phyloP scores from a whole-genome alignment of 1,284 basidiomycete species.

The Binderoboletus segoi region DNA sequence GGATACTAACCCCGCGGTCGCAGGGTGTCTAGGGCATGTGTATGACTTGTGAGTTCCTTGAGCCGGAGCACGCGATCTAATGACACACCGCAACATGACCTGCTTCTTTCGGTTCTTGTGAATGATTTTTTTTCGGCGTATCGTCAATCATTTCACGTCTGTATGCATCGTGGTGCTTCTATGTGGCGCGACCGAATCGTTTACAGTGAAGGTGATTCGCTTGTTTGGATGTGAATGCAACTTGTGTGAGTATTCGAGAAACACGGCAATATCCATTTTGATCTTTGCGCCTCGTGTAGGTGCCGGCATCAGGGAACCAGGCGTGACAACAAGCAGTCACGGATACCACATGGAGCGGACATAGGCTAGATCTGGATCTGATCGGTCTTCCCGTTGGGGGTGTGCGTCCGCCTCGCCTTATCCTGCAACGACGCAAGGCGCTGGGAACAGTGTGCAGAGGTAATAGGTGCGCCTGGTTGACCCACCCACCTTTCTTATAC shows the following conservation, averaged over 20 bases:
- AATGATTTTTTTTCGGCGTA: no score
- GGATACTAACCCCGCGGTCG: no score
- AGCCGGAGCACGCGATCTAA: no score
- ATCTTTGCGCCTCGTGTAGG: conserved; percentile 2
- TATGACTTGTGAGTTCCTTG: not conserved
- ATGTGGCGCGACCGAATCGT: not conserved
- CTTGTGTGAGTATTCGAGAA: not conserved
- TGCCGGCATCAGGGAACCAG: not conserved
- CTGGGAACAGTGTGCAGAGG: not conserved
- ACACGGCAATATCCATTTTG: not conserved
- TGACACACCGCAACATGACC: no score
- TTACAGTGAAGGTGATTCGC: not conserved
- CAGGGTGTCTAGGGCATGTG: no score
- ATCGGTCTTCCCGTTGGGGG: conserved; percentile 8
- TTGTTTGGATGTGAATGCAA: not conserved
- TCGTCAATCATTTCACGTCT: not conserved
- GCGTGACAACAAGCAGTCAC: not conserved
- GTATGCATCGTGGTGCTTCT: not conserved
- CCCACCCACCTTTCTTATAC: not conserved
- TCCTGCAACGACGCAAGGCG: conserved; percentile 18
- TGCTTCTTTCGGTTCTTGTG: no score
- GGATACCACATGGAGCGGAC: conserved; percentile 6
- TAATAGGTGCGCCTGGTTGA: not conserved
- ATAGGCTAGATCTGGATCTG: conserved; percentile 4
- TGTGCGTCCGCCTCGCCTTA: conserved; percentile 18